Evolutionary conservation across 1,284 basidiomycete genomes (phyloP).

Genomic region (Cryptococcus sp.): DNA sequence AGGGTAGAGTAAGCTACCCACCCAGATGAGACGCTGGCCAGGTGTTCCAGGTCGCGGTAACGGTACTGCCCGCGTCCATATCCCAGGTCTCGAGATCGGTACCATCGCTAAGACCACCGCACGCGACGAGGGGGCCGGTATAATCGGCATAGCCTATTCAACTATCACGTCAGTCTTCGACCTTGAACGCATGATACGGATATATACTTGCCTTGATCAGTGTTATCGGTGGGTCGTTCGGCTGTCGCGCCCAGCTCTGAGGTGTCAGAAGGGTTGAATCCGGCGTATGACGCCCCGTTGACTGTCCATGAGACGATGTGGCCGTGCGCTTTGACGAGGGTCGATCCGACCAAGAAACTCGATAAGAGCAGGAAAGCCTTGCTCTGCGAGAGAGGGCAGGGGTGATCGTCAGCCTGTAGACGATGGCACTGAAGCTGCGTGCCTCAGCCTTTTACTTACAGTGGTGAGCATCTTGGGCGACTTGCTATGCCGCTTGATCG

Average conservation of each 20-base stretch:
- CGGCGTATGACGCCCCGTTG: constrained; percentile 15
- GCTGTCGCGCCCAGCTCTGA: constrained; percentile 19
- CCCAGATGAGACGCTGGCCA: constrained; percentile 17
- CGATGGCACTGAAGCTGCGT: neutral
- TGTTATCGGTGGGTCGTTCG: constrained; percentile 23
- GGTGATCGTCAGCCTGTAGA: neutral
- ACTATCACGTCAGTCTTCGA: neutral
- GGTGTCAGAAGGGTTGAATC: constrained; percentile 27
- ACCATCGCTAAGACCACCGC: constrained; percentile 22
- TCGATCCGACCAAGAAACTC: constrained; percentile 6
- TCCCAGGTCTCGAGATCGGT: constrained; percentile 21
- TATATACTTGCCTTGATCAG: constrained; percentile 21
- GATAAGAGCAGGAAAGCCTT: constrained; percentile 4
- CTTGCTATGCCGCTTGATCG: neutral
- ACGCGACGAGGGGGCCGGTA: constrained; percentile 22
- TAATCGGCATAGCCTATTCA: constrained; percentile 24
- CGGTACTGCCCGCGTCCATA: constrained; percentile 21
- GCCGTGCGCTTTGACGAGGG: constrained; percentile 24
- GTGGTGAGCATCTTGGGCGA: neutral
- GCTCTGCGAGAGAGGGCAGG: neutral
- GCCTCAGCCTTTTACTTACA: neutral
- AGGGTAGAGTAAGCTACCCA: constrained; percentile 7
- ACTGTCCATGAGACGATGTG: constrained; percentile 21
- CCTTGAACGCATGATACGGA: no score
- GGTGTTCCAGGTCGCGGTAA: constrained; percentile 26